Conservation (phyloP, 1,284 basidiomycete genomes). For the Salmacisia buchloeana region DNA sequence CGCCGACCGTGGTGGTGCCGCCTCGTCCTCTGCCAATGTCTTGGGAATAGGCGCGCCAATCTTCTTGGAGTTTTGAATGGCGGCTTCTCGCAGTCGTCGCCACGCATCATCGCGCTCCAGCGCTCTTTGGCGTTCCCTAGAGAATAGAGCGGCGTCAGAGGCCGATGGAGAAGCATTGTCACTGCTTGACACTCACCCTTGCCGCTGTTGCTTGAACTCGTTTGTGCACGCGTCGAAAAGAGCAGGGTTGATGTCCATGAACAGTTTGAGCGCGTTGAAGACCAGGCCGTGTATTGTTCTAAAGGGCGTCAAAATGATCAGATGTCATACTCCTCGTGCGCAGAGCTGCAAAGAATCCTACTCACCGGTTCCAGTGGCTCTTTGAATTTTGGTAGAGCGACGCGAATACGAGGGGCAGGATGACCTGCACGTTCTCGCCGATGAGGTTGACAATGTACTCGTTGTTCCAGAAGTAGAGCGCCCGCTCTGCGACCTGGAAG, state of each 20-base stretch:
- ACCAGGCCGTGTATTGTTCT: slow-evolving; percentile 99
- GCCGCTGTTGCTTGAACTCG: slow-evolving; percentile 80
- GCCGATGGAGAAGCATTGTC: background rate
- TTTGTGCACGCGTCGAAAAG: slow-evolving; percentile 90
- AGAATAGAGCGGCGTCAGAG: slow-evolving; percentile 13
- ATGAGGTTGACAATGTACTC: slow-evolving; percentile 99
- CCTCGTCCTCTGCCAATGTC: slow-evolving; percentile 32
- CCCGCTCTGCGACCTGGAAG: slow-evolving; percentile 67
- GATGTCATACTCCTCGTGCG: background rate
- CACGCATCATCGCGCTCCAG: slow-evolving; percentile 42
- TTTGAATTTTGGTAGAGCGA: slow-evolving; percentile 93
- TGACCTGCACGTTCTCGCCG: slow-evolving; percentile 84
- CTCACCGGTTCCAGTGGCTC: slow-evolving; percentile 95
- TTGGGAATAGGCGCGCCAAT: slow-evolving; percentile 34
- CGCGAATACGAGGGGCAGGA: slow-evolving; percentile 97
- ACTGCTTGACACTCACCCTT: slow-evolving; percentile 13
- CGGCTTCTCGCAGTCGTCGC: slow-evolving; percentile 38
- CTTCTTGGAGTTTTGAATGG: slow-evolving; percentile 37
- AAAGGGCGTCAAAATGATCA: slow-evolving; percentile 16
- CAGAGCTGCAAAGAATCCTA: slow-evolving; percentile 17
- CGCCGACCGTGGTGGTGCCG: slow-evolving; percentile 23
- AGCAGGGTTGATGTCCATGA: slow-evolving; percentile 98
- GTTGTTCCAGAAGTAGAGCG: slow-evolving; percentile 62
- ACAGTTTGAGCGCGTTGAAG: slow-evolving; percentile 94
- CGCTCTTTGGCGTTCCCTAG: slow-evolving; percentile 37